Percentiles rank a stretch among this genome's conserved stretches.
These are phyloP conservation scores for Alloascoidea hylecoeti DNA, from an alignment of 805 yeast species.

Conservation along the genomic window DNA sequence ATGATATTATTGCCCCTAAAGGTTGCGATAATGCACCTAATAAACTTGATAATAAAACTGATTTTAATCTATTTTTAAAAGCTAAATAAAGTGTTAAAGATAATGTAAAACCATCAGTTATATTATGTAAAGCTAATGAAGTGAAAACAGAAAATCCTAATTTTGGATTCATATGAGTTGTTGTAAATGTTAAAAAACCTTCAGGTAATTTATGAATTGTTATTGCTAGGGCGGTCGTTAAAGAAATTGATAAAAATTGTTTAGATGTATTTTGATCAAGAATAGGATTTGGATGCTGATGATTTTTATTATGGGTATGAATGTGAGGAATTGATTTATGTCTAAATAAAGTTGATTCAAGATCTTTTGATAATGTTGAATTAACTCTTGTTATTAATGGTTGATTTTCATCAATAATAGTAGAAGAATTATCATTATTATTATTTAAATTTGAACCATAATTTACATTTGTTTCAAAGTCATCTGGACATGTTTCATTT, in stretches of 20 bases:
- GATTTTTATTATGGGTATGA: too few relatives aligned
- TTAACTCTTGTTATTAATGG: too few relatives aligned
- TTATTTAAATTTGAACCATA: too few relatives aligned
- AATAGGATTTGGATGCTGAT: too few relatives aligned
- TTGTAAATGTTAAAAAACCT: slow-evolving; percentile 80
- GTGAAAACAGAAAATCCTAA: slow-evolving; percentile 73
- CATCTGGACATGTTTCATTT: too few relatives aligned
- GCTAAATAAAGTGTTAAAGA: slow-evolving; percentile 81
- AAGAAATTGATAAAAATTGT: slow-evolving; percentile 73
- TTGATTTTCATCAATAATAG: too few relatives aligned
- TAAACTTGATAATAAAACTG: slow-evolving; percentile 48
- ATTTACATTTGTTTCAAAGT: too few relatives aligned
- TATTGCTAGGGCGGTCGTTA: slow-evolving; percentile 82
- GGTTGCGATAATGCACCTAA: slow-evolving; percentile 86
- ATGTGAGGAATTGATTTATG: too few relatives aligned
- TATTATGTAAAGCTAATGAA: slow-evolving; percentile 79
- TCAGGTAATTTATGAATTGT: slow-evolving; percentile 89
- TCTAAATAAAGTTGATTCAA: too few relatives aligned
- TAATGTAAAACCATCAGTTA: slow-evolving; percentile 90
- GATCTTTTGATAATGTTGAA: too few relatives aligned
- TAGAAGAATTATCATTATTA: too few relatives aligned
- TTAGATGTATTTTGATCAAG: too few relatives aligned
- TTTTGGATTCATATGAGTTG: slow-evolving; percentile 48
- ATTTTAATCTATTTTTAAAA: slow-evolving; percentile 42
- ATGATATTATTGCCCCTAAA: slow-evolving; percentile 70